phyloP scores from a whole-genome alignment of 768 basidiomycete species.

The Lentinula lateritia region DNA sequence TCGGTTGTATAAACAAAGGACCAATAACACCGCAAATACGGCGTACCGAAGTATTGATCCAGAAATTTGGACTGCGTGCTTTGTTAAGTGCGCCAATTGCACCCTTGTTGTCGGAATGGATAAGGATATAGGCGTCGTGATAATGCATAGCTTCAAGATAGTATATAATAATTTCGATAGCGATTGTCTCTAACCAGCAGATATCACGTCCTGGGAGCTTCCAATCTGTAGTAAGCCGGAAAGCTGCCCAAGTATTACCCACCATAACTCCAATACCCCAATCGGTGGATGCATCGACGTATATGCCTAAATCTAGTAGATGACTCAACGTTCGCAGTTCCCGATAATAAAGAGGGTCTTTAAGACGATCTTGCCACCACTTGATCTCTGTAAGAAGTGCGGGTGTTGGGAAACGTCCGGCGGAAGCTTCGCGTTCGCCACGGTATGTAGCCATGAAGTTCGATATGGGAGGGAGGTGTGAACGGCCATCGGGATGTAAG shows the following conservation, averaged over 20 bases:
- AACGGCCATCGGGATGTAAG: conserved; percentile 19
- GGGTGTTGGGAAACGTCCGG: no score
- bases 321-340: conserved; percentile 8
- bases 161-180: conserved; percentile 11
- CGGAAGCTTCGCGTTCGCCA: neutral
- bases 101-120: conserved; percentile 30
- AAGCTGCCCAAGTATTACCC: conserved; percentile 23
- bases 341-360: conserved; percentile 2
- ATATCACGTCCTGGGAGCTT: conserved; percentile 12
- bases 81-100: conserved; percentile 22
- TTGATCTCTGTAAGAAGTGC: conserved; percentile 17
- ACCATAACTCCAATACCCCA: conserved; percentile 34
- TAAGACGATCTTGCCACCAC: conserved; percentile 24
- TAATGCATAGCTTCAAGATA: conserved; percentile 5
- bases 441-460: conserved; percentile 19
- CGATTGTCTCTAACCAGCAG: conserved; percentile 19
- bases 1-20: neutral
- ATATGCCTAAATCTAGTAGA: conserved; percentile 15
- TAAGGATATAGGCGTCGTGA: conserved; percentile 15
- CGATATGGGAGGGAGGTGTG: conserved; percentile 20
- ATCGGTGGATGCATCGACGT: conserved; percentile 30
- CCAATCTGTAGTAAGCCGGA: conserved; percentile 13
- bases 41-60: conserved; percentile 13
- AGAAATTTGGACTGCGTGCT: conserved; percentile 12
- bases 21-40: neutral